Conservation (phyloP, 1,139 yeast species). For the Scheffersomyces segobiensis region DNA sequence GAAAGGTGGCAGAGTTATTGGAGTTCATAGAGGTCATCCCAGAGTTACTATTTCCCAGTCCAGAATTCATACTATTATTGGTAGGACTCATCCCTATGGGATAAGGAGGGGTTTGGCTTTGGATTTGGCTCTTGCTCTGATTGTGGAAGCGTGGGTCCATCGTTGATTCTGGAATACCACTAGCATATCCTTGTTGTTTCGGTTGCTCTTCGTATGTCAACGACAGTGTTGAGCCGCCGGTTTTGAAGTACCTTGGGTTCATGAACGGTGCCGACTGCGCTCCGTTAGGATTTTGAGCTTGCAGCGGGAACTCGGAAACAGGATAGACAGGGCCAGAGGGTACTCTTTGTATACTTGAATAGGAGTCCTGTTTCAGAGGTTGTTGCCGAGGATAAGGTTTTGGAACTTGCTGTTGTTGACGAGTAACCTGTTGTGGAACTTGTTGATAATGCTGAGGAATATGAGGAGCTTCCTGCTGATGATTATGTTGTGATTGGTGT, state of each 20-base stretch:
- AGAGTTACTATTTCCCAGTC: background rate
- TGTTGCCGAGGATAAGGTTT: background rate
- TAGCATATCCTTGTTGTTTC: background rate
- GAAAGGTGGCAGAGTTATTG: background rate
- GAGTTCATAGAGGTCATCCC: background rate
- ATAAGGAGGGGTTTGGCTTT: background rate
- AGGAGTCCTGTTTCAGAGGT: background rate
- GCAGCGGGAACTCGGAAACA: background rate
- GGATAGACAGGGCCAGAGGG: background rate
- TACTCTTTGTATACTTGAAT: background rate
- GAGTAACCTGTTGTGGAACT: background rate
- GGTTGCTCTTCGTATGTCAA: background rate
- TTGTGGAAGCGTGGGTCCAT: constrained; percentile 2
- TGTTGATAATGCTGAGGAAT: background rate
- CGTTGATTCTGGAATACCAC: background rate
- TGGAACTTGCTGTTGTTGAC: background rate
- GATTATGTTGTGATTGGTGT: constrained; percentile 5
- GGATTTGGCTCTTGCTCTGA: background rate
- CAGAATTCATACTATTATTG: background rate
- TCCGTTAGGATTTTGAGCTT: background rate
- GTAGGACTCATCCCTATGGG: background rate
- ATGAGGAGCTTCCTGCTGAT: constrained; percentile 4
- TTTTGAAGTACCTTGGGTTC: background rate
- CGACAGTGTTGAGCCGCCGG: background rate
- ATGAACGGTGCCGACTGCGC: background rate